A percentile compares a stretch with the other conserved stretches of the same genome.
Evolutionary conservation across 1,139 yeast genomes (phyloP).

Genomic region (Pneumocystis carinii): DNA sequence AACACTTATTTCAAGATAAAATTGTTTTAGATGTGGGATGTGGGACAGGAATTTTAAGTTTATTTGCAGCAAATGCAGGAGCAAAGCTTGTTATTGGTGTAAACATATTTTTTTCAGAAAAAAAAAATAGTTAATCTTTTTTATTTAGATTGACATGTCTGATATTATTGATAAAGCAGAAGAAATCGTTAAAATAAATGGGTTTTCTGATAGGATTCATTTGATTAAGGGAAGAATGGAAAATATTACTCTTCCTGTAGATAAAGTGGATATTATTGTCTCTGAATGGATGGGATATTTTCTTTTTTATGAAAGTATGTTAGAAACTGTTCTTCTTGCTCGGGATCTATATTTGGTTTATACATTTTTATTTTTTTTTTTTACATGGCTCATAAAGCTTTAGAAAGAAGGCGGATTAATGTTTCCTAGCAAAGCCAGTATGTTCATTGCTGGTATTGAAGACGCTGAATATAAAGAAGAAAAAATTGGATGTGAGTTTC

Average conservation of each 20-base stretch:
- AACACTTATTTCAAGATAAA: conserved; percentile 78
- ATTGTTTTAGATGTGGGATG: conserved; percentile 84
- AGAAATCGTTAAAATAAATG: conserved; percentile 70
- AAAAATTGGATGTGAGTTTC: conserved; percentile 45
- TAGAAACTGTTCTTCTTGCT: conserved; percentile 88
- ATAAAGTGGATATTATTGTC: conserved; percentile 79
- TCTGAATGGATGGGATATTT: conserved; percentile 99
- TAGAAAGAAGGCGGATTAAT: conserved; percentile 57
- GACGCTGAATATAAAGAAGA: conserved; percentile 89
- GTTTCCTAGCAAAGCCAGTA: conserved; percentile 87
- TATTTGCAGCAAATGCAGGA: conserved; percentile 46
- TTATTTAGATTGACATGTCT: conserved; percentile 53
- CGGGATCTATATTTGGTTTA: conserved; percentile 71
- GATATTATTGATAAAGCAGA: conserved; percentile 89
- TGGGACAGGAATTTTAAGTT: conserved; percentile 47
- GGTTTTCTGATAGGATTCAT: conserved; percentile 75
- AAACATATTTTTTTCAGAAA: not conserved
- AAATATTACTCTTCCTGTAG: conserved; percentile 68
- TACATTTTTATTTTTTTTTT: conserved; percentile 14
- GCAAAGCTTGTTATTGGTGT: conserved; percentile 40
- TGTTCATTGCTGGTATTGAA: conserved; percentile 85
- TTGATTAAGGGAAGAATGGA: conserved; percentile 86
- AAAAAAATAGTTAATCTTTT: not conserved
- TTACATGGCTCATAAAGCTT: not conserved
- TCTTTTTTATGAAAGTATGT: conserved; percentile 88